Evolutionary conservation across 495 filamentous ascomycete species (phyloP).

Genomic region (Alectoria sarmentosa): DNA sequence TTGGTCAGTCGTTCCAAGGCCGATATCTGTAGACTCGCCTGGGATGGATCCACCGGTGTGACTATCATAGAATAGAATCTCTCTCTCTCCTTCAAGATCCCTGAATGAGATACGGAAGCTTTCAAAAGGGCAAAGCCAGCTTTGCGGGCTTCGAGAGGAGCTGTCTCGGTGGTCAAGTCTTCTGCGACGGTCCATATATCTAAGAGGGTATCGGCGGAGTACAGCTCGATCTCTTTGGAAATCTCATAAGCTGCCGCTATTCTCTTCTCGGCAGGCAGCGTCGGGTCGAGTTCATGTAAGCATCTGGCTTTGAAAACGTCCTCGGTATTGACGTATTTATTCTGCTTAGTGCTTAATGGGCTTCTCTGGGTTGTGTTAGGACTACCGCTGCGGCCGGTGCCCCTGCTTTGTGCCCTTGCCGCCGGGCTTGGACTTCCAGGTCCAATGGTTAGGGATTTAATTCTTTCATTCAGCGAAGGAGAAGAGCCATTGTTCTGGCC

Average conservation of each 20-base stretch:
- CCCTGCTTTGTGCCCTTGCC: background rate
- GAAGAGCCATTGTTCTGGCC: background rate
- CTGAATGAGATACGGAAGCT: conserved; percentile 53
- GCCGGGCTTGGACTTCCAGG: background rate
- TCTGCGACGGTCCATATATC: conserved; percentile 58
- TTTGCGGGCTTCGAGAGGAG: conserved; percentile 45
- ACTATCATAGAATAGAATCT: conserved; percentile 58
- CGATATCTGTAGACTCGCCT: conserved; percentile 57
- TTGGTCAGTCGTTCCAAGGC: conserved; percentile 56
- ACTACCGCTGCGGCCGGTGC: conserved; percentile 1
- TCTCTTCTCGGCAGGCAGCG: conserved; percentile 38
- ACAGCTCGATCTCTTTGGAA: conserved; percentile 9
- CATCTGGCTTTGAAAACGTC: conserved; percentile 13
- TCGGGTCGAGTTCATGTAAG: conserved; percentile 33
- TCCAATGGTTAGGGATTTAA: conserved; percentile 4
- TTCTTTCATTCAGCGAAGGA: conserved; percentile 6
- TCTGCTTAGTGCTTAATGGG: background rate
- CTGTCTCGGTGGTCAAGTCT: conserved; percentile 53
- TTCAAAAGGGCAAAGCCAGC: conserved; percentile 57
- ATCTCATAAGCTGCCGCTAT: conserved; percentile 47
- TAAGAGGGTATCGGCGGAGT: conserved; percentile 14
- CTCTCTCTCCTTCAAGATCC: conserved; percentile 55
- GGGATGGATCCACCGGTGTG: conserved; percentile 41
- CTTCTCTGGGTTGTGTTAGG: conserved; percentile 8
- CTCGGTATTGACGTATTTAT: conserved; percentile 3